Conservation (phyloP, 2,329 filamentous ascomycete genomes). For the Colletotrichum spaethianum region DNA sequence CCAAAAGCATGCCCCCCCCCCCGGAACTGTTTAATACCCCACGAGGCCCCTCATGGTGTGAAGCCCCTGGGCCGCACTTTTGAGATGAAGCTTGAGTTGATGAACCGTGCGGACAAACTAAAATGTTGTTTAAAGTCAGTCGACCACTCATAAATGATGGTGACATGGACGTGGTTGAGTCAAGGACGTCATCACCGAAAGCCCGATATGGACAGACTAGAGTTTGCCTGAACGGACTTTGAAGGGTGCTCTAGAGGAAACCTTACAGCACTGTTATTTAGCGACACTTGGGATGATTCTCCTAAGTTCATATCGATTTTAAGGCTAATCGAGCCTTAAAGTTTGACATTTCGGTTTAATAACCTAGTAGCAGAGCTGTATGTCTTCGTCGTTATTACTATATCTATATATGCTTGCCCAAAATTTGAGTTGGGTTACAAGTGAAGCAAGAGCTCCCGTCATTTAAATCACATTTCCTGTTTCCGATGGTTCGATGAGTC, state of each 20-base stretch:
- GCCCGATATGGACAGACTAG: too few species aligned
- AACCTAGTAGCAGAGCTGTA: background rate
- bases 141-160: background rate
- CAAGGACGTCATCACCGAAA: background rate
- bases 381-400: background rate
- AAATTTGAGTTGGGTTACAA: background rate
- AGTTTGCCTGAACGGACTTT: background rate
- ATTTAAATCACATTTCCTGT: too few species aligned
- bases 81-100: background rate
- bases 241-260: background rate
- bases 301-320: background rate
- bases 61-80: background rate
- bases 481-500: too few species aligned
- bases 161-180: background rate
- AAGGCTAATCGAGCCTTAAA: background rate
- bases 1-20: background rate
- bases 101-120: background rate
- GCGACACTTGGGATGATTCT: background rate
- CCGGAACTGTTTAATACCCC: too few species aligned
- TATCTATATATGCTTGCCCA: too few species aligned
- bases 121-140: background rate
- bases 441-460: too few species aligned
- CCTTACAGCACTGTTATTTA: background rate
- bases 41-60: background rate
- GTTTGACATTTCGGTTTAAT: background rate